Conservation (phyloP, 2,329 filamentous ascomycete species). For the Calonectria hongkongensis region DNA sequence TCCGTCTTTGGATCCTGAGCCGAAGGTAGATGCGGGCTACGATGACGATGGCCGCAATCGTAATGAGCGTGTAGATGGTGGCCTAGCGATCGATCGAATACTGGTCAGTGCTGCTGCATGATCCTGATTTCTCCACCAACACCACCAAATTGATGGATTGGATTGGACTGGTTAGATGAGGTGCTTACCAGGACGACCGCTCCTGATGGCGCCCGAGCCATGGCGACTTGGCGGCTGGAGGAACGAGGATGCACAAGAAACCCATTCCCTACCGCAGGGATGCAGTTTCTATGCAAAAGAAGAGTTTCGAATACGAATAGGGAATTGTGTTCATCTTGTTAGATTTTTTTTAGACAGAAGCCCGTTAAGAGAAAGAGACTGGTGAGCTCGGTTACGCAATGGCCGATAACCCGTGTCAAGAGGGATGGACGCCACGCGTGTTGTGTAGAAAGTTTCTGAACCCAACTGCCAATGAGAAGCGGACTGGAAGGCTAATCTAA, state of each 20-base stretch:
- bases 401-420: background rate
- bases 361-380: background rate
- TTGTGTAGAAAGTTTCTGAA: background rate
- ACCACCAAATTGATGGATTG: background rate
- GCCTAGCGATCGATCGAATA: background rate
- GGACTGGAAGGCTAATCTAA: background rate
- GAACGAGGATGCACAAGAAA: background rate
- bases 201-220: conserved; percentile 12
- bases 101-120: background rate
- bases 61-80: conserved; percentile 2
- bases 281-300: background rate
- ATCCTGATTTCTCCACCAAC: background rate
- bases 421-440: background rate
- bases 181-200: conserved; percentile 8
- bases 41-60: conserved; percentile 5
- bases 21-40: conserved; percentile 13
- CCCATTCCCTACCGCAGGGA: background rate
- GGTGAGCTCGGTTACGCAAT: background rate
- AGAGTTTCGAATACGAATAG: background rate
- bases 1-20: conserved; percentile 4
- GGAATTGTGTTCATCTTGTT: background rate
- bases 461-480: background rate
- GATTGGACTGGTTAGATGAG: background rate
- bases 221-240: conserved; percentile 3
- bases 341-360: background rate